phyloP scores from a whole-genome alignment of 2,329 filamentous ascomycete species.

The Thelonectria discophora region DNA sequence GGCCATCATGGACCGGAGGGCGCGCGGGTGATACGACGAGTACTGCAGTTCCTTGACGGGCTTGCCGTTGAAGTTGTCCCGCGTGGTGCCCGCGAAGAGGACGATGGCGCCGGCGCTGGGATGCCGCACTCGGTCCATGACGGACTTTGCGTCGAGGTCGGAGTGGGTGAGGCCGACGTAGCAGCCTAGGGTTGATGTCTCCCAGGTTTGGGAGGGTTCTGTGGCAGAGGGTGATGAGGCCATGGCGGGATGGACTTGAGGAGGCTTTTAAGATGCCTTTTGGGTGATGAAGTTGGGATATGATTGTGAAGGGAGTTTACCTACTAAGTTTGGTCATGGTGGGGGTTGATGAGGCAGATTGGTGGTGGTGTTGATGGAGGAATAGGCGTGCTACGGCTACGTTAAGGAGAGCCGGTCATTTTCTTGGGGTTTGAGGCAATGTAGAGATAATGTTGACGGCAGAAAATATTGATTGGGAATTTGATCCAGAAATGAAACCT shows the following conservation, averaged over 20 bases:
- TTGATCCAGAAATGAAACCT: too few relatives aligned
- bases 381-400: too few relatives aligned
- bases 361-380: neutral
- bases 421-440: too few relatives aligned
- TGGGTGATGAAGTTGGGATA: neutral
- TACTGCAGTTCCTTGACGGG: constrained; percentile 81
- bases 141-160: constrained; percentile 63
- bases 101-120: constrained; percentile 80
- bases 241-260: neutral
- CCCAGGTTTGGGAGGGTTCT: constrained; percentile 41
- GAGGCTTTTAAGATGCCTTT: neutral
- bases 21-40: constrained; percentile 75
- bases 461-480: too few relatives aligned
- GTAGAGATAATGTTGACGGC: too few relatives aligned
- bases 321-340: neutral
- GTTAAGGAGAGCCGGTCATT: too few relatives aligned
- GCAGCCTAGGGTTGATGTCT: constrained; percentile 60
- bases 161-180: constrained; percentile 75
- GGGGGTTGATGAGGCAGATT: neutral
- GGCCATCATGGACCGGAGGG: constrained; percentile 71
- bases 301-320: neutral
- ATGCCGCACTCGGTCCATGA: constrained; percentile 74
- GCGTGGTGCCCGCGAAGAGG: constrained; percentile 79
- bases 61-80: constrained; percentile 76
- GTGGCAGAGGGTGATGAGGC: constrained; percentile 1